Evolutionary conservation across 345 rosid species (phyloP), one percentile per base, ranked within the genome.

Genomic region (Eutrema yunnanense): DNA sequence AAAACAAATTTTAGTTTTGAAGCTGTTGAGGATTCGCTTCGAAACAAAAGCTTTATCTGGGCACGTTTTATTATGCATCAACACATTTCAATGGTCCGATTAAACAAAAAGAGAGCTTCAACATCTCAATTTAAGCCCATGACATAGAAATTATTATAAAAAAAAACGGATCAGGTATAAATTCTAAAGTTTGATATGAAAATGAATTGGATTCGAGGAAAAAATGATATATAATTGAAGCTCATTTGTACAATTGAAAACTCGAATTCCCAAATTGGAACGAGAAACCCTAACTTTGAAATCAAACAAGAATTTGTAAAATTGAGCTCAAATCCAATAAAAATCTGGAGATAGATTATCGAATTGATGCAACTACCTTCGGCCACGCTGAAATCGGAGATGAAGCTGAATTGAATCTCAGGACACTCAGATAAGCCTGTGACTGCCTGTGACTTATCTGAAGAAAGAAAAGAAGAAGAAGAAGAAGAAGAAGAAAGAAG

Each of bases 281-380:
- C 42, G 29, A 64, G 10, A 13, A 76, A 71, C 80, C 80, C 80
- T 77, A 71, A 58, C 12, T 43, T 57, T 65, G 76, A 70, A 76
- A 76, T 71, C 66, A 53, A 26, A 69, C 0, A 46, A 10, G 9
- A 62, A 43, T 54, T 76, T 40, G 50, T 60, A 5, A 69, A 62
- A 76, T 69, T 62, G 71, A 69, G 66, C 12, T 56, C 48, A 62
- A 76, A 56, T 55, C 49, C 27, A 34, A 13, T n/a, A 6, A 40
- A 22, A 76, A 63, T 55, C 30, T 38, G 66, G 53, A 54, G 2
- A 9, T 37, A 37, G 7, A 41, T 19, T 4, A 42, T 57, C 34
- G 22, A 56, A 70, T 63, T 40, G 74, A 63, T 10, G 65, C 11
- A 56, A 47, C 14, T 76, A 76, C 80, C 80, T 76, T 64, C 7